Evolutionary conservation across 2,329 filamentous ascomycete genomes (phyloP).

Genomic region (Sclerotiophoma versabilis): DNA sequence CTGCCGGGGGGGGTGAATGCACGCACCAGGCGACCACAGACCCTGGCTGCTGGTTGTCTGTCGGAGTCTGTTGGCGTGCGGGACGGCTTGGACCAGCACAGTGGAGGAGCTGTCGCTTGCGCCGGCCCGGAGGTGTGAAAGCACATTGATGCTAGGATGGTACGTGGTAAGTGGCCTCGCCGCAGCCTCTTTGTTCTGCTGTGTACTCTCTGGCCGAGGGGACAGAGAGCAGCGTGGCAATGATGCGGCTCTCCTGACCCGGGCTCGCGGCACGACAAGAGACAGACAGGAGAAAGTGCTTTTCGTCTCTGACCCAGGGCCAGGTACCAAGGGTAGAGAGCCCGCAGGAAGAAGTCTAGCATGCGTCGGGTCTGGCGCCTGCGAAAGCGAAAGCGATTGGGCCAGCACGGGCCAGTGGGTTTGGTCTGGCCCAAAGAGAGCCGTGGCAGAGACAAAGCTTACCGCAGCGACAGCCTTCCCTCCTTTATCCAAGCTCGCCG

Average conservation of each 20-base stretch:
- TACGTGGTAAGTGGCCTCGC: constrained; percentile 15
- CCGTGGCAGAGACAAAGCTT: constrained; percentile 44
- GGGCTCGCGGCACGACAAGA: constrained; percentile 41
- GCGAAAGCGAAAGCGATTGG: constrained; percentile 30
- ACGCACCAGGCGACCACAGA: constrained; percentile 38
- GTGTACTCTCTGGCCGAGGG: not conserved
- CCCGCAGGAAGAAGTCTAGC: constrained; percentile 27
- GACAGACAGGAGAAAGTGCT: constrained; percentile 30
- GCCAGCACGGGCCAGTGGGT: constrained; percentile 33
- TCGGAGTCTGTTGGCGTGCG: constrained; percentile 48
- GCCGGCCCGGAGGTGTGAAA: constrained; percentile 40
- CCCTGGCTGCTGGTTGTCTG: constrained; percentile 42
- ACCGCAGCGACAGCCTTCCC: constrained; percentile 30
- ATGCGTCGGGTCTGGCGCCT: constrained; percentile 48
- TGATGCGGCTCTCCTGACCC: constrained; percentile 47
- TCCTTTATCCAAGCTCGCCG: constrained; percentile 31
- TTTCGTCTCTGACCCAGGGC: constrained; percentile 33
- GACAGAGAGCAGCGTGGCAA: constrained; percentile 10
- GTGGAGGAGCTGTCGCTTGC: constrained; percentile 48
- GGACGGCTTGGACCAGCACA: constrained; percentile 50
- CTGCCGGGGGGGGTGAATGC: constrained; percentile 39
- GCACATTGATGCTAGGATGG: constrained; percentile 21
- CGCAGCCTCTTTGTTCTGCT: constrained; percentile 5
- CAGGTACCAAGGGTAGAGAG: constrained; percentile 45
- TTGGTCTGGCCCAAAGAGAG: constrained; percentile 42